phyloP scores from a whole-genome alignment of 2,329 filamentous ascomycete genomes.

The Sordariomycetes sp. region DNA sequence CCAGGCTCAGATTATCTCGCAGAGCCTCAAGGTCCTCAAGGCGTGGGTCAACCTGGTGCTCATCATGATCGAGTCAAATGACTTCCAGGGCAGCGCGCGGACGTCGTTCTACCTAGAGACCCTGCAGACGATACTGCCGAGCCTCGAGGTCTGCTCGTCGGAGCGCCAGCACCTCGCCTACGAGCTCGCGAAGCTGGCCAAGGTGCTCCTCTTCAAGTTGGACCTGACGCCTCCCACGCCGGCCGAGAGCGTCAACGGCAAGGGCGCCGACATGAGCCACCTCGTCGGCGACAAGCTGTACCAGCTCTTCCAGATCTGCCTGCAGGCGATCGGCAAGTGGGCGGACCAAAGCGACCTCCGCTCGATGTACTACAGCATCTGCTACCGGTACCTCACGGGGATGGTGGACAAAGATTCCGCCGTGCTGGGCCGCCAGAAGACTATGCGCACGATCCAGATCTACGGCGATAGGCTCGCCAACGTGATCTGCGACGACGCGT shows the following conservation, averaged over 20 bases:
- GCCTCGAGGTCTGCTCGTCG: slow-evolving; percentile 66
- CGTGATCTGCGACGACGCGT: slow-evolving; percentile 85
- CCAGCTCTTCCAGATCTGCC: slow-evolving; percentile 79
- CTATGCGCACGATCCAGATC: slow-evolving; percentile 58
- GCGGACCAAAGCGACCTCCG: slow-evolving; percentile 62
- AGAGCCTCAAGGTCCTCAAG: slow-evolving; percentile 58
- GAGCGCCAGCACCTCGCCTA: slow-evolving; percentile 60
- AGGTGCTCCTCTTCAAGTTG: slow-evolving; percentile 61
- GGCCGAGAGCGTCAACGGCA: slow-evolving; percentile 26
- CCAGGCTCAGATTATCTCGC: slow-evolving; percentile 42
- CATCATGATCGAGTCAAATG: slow-evolving; percentile 72
- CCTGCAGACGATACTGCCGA: slow-evolving; percentile 78
- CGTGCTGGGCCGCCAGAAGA: slow-evolving; percentile 40
- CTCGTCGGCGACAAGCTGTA: slow-evolving; percentile 82
- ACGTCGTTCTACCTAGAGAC: slow-evolving; percentile 76
- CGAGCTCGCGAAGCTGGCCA: slow-evolving; percentile 68
- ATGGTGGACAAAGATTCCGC: slow-evolving; percentile 44
- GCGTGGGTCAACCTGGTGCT: slow-evolving; percentile 80
- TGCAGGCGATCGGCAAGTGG: slow-evolving; percentile 68
- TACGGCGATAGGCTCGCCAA: slow-evolving; percentile 73
- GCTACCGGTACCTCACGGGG: slow-evolving; percentile 71
- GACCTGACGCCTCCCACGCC: slow-evolving; percentile 35
- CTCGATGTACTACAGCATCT: slow-evolving; percentile 83
- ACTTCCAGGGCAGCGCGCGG: slow-evolving; percentile 62
- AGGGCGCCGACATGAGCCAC: slow-evolving; percentile 44